Percentiles rank a stretch among this genome's conserved stretches.
These are phyloP conservation scores for Leccinum discolor DNA, from an alignment of 1,284 basidiomycete species.

Conservation along the genomic window DNA sequence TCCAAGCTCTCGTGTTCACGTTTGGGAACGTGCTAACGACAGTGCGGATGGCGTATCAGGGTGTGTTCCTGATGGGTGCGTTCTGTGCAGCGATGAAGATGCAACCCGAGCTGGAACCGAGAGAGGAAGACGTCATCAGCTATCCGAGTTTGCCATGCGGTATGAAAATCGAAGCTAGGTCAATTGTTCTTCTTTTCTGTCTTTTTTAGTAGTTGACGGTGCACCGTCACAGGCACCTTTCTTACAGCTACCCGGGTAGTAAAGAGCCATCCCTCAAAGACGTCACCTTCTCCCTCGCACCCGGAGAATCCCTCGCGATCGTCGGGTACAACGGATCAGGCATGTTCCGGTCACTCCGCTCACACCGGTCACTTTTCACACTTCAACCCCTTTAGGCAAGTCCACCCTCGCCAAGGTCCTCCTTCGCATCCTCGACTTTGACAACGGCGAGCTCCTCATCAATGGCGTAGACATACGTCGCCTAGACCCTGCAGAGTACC, in stretches of 20 bases:
- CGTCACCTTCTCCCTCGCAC: slow-evolving; percentile 66
- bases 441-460: slow-evolving; percentile 62
- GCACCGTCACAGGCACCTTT: slow-evolving; percentile 52
- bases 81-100: slow-evolving; percentile 75
- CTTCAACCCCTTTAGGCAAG: slow-evolving; percentile 53
- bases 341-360: slow-evolving; percentile 32
- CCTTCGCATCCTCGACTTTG: slow-evolving; percentile 74
- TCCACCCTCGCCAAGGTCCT: slow-evolving; percentile 81
- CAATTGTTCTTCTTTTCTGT: slow-evolving; percentile 23
- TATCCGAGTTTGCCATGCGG: slow-evolving; percentile 54
- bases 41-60: slow-evolving; percentile 71
- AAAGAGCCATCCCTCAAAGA: slow-evolving; percentile 63
- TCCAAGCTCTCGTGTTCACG: slow-evolving; percentile 70
- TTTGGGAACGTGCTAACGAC: slow-evolving; percentile 61
- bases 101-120: slow-evolving; percentile 65
- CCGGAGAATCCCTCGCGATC: slow-evolving; percentile 80
- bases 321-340: slow-evolving; percentile 84
- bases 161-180: slow-evolving; percentile 72
- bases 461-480: slow-evolving; percentile 69
- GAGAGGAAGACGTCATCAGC: slow-evolving; percentile 44
- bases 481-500: slow-evolving; percentile 67
- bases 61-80: slow-evolving; percentile 80
- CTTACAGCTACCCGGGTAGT: slow-evolving; percentile 77
- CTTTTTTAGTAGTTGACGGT: slow-evolving; percentile 10
- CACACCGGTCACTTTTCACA: slow-evolving; percentile 1